These are phyloP conservation scores for Hortaea sp. DNA, from an alignment of 2,329 filamentous ascomycete genomes.

Conservation along the genomic window DNA sequence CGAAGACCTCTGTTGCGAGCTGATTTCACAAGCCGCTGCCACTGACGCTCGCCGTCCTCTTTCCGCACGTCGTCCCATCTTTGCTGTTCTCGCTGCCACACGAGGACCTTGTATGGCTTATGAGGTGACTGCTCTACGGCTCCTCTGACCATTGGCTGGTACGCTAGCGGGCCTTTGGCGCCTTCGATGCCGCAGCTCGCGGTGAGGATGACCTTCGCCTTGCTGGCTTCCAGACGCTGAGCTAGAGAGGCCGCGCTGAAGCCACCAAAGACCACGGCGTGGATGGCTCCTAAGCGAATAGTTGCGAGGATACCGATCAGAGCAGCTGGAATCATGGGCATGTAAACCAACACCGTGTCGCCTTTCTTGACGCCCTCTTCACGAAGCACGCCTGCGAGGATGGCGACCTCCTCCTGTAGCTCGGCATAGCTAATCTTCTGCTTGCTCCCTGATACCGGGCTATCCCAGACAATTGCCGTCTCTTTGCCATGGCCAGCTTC, in stretches of 20 bases:
- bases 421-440: slow-evolving; percentile 64
- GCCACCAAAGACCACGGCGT: slow-evolving; percentile 87
- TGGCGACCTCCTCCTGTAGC: slow-evolving; percentile 70
- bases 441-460: slow-evolving; percentile 67
- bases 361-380: slow-evolving; percentile 75
- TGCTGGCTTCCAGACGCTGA: slow-evolving; percentile 77
- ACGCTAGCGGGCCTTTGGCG: slow-evolving; percentile 66
- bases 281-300: slow-evolving; percentile 72
- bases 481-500: slow-evolving; percentile 61
- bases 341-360: slow-evolving; percentile 85
- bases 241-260: slow-evolving; percentile 75
- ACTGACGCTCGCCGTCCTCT: slow-evolving; percentile 61
- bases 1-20: slow-evolving; percentile 56
- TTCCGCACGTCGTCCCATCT: slow-evolving; percentile 63
- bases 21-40: slow-evolving; percentile 66
- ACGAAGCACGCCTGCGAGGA: slow-evolving; percentile 68
- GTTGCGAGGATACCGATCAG: slow-evolving; percentile 78
- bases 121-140: slow-evolving; percentile 57
- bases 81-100: slow-evolving; percentile 75
- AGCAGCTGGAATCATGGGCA: slow-evolving; percentile 92
- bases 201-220: slow-evolving; percentile 67
- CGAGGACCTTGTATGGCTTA: slow-evolving; percentile 62
- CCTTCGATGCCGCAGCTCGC: slow-evolving; percentile 91
- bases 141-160: slow-evolving; percentile 65
- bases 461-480: slow-evolving; percentile 77